Conservation (phyloP, 257 asterid species). For the Echium plantagineum region DNA sequence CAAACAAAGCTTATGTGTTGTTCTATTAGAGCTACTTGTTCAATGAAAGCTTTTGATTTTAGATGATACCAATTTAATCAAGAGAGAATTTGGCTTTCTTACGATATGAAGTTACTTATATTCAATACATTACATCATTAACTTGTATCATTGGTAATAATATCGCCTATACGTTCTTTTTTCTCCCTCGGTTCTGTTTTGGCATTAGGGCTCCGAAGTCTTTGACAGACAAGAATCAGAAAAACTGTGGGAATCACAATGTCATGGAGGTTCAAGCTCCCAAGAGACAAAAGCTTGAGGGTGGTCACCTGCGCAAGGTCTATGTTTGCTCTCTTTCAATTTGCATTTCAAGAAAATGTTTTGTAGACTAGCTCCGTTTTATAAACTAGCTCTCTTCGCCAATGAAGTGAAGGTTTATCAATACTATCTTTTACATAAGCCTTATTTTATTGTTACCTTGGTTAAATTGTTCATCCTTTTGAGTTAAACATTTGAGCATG, state of each 20-base stretch:
- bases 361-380: too few species aligned
- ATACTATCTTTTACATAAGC: not conserved
- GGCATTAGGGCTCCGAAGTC: constrained; percentile 40
- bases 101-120: too few species aligned
- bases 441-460: not conserved
- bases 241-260: constrained; percentile 28
- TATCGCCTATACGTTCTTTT: not conserved
- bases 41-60: too few species aligned
- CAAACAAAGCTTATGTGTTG: not conserved
- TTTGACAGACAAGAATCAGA: constrained; percentile 31
- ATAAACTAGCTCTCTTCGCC: not conserved
- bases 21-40: too few species aligned
- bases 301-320: constrained; percentile 82
- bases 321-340: not conserved
- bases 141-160: not conserved
- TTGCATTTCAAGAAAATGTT: not conserved
- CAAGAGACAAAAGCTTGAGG: constrained; percentile 93
- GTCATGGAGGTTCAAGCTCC: constrained; percentile 76
- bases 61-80: not conserved
- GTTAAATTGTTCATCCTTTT: too few species aligned
- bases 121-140: not conserved
- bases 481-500: not conserved
- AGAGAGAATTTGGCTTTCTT: not conserved
- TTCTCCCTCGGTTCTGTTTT: constrained; percentile 8
- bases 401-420: not conserved